These are phyloP conservation scores for Pharnaceum exiguum DNA, from an alignment of 148 eudicot species.

Conservation along the genomic window DNA sequence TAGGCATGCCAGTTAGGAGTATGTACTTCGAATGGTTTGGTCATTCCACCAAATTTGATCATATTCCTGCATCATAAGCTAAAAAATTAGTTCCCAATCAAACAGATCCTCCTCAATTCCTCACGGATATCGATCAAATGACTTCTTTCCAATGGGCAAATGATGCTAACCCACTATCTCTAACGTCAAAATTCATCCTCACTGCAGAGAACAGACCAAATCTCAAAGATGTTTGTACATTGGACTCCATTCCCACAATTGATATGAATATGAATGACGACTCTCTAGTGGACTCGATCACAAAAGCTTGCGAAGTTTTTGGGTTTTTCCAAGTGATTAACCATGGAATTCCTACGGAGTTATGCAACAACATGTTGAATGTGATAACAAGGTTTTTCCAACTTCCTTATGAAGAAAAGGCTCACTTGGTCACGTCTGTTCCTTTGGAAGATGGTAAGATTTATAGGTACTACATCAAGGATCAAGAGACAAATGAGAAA, in stretches of 20 bases:
- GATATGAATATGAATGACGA: constrained; percentile 12
- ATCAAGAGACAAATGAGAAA: constrained; percentile 2
- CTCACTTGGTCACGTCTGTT: constrained; percentile 6
- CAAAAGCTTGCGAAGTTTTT: constrained; percentile 27
- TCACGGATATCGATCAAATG: background rate
- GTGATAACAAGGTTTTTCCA: constrained; percentile 25
- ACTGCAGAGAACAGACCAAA: constrained; percentile 23
- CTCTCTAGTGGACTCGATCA: constrained; percentile 4
- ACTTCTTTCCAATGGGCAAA: constrained; percentile 22
- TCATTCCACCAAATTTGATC: too few species aligned
- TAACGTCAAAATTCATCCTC: constrained; percentile 18
- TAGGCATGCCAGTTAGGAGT: too few species aligned
- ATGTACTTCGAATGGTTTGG: too few species aligned
- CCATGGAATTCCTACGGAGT: constrained; percentile 29
- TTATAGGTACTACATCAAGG: constrained; percentile 21
- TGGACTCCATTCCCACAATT: constrained; percentile 9
- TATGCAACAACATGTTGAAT: constrained; percentile 21
- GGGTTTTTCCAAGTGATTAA: constrained; percentile 36
- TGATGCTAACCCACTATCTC: constrained; percentile 14
- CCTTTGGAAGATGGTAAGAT: constrained; percentile 28
- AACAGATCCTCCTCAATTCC: background rate
- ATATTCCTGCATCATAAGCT: too few species aligned
- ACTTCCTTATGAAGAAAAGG: constrained; percentile 26
- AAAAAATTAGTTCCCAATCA: background rate
- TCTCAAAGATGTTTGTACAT: background rate